Base-by-base conservation (phyloP, 2,329 filamentous ascomycete species). In the Stemphylium vesicarium region DNA sequence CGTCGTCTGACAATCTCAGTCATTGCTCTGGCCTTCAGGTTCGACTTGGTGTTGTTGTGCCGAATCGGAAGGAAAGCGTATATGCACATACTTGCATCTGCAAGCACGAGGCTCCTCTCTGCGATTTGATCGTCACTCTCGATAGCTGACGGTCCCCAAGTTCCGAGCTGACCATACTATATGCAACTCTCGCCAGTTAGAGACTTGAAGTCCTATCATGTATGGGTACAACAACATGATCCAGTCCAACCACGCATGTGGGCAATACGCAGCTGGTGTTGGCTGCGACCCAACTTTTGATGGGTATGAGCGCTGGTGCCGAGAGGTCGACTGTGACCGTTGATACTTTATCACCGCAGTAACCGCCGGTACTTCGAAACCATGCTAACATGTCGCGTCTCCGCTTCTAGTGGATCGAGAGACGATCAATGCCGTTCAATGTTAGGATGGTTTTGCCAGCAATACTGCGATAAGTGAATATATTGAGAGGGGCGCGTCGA, bases 71-170 rank as follows among this genome's bases (percentile, higher is more conserved):
- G 46, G 26, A 46, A 42, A 52, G 18, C 29, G 51, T 39, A 39
- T 26, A 50, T 43, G 51, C 39, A 39, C 33, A 40, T 15, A 35
- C 32, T 18, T 51, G 54, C 44, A 39, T 49, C 32, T 33, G 36
- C 7, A 36, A 46, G 20, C 35, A 45, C 53, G 29, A 33, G 26
- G 6, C 42, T 37, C 9, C 24, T 38, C 26, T 22, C 8, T 56
- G 47, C 52, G 12, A 60, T 63, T 46, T 42, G 56, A 53, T 55
- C 44, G 26, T 59, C 58, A 52, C 39, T 49, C 47, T 46, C 37
- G 36, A 43, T 22, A 41, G n/a, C 57, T 59, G 52, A 55, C 43
- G 37, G 31, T 40, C 10, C 40, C 29, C 18, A 18, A 22, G 12
- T 36, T 40, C 37, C 26, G 36, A 50, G 50, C 49, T 62, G 47